Evolutionary conservation across 148 eudicot species (phyloP).

Genomic region (Diospyros lotus): DNA sequence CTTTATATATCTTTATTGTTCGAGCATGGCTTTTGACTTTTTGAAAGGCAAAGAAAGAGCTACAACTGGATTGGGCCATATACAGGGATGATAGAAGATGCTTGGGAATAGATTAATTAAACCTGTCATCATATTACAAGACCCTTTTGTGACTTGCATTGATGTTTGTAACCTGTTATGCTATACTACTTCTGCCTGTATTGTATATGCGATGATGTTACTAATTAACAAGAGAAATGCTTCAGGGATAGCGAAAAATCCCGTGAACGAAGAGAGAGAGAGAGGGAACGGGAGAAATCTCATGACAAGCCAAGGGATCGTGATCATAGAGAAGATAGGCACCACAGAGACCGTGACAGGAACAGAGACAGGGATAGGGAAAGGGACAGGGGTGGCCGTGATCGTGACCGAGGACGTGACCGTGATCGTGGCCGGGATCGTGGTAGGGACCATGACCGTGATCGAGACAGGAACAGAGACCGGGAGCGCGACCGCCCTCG

Average conservation of each 20-base stretch:
- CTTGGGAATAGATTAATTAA: background rate
- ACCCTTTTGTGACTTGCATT: background rate
- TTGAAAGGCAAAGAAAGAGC: background rate
- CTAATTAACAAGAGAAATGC: conserved; percentile 8
- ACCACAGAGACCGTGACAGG: conserved; percentile 86
- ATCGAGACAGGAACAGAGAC: conserved; percentile 26
- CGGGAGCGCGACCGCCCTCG: conserved; percentile 47
- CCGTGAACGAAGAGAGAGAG: conserved; percentile 36
- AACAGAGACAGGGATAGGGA: conserved; percentile 60
- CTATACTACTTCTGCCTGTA: background rate
- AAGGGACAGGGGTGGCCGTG: conserved; percentile 50
- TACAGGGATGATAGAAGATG: background rate
- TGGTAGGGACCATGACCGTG: conserved; percentile 51
- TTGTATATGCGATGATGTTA: background rate
- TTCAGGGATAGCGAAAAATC: conserved; percentile 90
- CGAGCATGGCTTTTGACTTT: background rate
- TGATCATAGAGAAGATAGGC: conserved; percentile 82
- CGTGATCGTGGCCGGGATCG: conserved; percentile 60
- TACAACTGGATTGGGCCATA: background rate
- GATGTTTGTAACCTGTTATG: background rate
- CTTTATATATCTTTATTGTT: background rate
- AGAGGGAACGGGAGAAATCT: conserved; percentile 18
- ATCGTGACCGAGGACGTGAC: conserved; percentile 52
- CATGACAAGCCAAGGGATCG: conserved; percentile 87
- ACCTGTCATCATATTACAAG: background rate